A percentile compares a stretch with the other conserved stretches of the same genome.
phyloP scores from a whole-genome alignment of 495 filamentous ascomycete genomes.

The Pyrenula massariospora region DNA sequence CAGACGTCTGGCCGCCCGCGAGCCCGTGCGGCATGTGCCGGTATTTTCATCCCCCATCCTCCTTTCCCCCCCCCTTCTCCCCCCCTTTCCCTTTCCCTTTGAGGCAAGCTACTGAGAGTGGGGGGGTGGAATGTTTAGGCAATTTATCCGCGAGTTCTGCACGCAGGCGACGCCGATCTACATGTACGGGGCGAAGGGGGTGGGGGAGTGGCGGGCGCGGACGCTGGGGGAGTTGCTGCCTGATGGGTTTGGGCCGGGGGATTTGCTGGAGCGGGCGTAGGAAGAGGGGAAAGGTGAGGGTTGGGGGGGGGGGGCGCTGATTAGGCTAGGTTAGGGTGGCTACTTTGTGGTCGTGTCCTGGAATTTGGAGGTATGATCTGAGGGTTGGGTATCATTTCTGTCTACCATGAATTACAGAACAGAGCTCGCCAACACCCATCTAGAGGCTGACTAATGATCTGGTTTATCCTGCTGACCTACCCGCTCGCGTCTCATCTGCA shows the following conservation, averaged over 20 bases:
- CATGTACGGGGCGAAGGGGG: conserved; percentile 62
- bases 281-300: not conserved
- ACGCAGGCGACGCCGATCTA: conserved; percentile 60
- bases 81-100: not conserved
- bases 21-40: conserved; percentile 62
- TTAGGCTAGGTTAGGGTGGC: too few relatives aligned
- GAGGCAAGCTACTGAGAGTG: not conserved
- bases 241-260: conserved; percentile 42
- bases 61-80: not conserved
- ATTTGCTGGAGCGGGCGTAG: conserved; percentile 30
- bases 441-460: too few relatives aligned
- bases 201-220: conserved; percentile 55
- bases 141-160: conserved; percentile 63
- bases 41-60: conserved; percentile 8
- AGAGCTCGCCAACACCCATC: too few relatives aligned
- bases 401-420: too few relatives aligned
- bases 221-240: conserved; percentile 54
- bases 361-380: too few relatives aligned
- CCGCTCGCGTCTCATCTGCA: too few relatives aligned
- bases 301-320: too few relatives aligned
- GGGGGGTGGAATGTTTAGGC: not conserved
- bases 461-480: too few relatives aligned
- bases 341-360: too few relatives aligned
- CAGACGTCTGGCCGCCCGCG: conserved; percentile 62
- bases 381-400: too few relatives aligned